These are phyloP conservation scores for Yamadazyma diospyri DNA, from an alignment of 1,139 yeast genomes.

Conservation along the genomic window DNA sequence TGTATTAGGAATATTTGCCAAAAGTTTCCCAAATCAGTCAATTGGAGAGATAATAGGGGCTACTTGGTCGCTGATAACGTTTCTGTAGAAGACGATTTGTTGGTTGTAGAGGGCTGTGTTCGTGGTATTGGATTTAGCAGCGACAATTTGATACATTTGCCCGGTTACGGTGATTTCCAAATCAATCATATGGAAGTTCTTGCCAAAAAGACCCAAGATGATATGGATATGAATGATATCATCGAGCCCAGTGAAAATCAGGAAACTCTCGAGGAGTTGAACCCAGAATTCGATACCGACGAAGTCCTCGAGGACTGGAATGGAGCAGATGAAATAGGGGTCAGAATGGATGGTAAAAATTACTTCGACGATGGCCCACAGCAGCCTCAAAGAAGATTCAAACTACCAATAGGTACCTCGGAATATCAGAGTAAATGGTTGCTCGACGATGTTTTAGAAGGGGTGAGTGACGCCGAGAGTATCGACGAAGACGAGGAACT, in stretches of 20 bases:
- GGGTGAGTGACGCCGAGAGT: constrained; percentile 52
- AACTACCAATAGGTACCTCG: constrained; percentile 83
- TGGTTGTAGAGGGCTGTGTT: constrained; percentile 75
- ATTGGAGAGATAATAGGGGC: constrained; percentile 92
- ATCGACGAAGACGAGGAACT: constrained; percentile 36
- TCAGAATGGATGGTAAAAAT: constrained; percentile 68
- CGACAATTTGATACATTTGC: constrained; percentile 77
- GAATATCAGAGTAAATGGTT: constrained; percentile 95
- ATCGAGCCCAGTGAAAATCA: constrained; percentile 50
- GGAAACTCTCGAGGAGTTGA: constrained; percentile 66
- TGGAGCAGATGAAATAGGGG: constrained; percentile 50
- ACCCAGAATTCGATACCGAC: constrained; percentile 55
- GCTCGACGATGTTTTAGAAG: constrained; percentile 52
- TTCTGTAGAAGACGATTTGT: constrained; percentile 25
- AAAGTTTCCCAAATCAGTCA: constrained; percentile 76
- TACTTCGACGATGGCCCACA: constrained; percentile 45
- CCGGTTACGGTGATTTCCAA: constrained; percentile 88
- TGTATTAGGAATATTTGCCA: constrained; percentile 78
- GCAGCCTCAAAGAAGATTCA: constrained; percentile 29
- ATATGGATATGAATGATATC: constrained; percentile 25
- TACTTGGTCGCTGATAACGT: constrained; percentile 76
- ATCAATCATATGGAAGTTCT: constrained; percentile 62
- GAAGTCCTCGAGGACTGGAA: constrained; percentile 29
- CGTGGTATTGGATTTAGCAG: constrained; percentile 84
- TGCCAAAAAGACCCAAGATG: constrained; percentile 16